Percentiles rank a stretch among this genome's conserved stretches.
Conservation (phyloP, 768 basidiomycete species). For the Lentinula raphanica region DNA sequence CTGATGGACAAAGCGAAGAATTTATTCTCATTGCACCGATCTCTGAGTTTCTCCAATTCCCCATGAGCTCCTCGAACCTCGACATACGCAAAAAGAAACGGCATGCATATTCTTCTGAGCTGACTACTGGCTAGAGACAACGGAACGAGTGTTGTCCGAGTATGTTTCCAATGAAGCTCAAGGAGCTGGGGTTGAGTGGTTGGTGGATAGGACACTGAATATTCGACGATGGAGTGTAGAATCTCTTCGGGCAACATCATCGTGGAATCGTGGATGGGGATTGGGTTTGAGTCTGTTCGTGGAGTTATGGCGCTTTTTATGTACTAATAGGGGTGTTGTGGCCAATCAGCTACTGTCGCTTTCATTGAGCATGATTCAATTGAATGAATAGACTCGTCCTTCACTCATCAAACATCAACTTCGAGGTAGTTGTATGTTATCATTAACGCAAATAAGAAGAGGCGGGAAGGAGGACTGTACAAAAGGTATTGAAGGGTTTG, state of each 20-base stretch:
- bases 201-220: background rate
- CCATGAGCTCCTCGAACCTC: background rate
- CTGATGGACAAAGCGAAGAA: background rate
- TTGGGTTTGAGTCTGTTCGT: background rate
- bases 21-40: background rate
- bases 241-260: conserved; percentile 3
- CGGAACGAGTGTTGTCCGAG: background rate
- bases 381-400: too few relatives aligned
- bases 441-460: background rate
- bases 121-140: background rate
- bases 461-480: background rate
- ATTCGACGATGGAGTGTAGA: background rate
- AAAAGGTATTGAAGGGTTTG: too few relatives aligned
- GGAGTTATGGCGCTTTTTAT: background rate
- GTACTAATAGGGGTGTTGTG: background rate
- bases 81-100: conserved; percentile 2
- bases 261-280: too few relatives aligned
- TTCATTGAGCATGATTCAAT: background rate
- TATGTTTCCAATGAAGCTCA: background rate
- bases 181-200: background rate
- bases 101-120: conserved; percentile 4
- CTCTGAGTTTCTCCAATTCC: background rate
- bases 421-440: too few relatives aligned
- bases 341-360: too few relatives aligned
- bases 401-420: too few relatives aligned